Evolutionary conservation across 768 basidiomycete genomes (phyloP).

Genomic region (Crassisporium funariophilum): DNA sequence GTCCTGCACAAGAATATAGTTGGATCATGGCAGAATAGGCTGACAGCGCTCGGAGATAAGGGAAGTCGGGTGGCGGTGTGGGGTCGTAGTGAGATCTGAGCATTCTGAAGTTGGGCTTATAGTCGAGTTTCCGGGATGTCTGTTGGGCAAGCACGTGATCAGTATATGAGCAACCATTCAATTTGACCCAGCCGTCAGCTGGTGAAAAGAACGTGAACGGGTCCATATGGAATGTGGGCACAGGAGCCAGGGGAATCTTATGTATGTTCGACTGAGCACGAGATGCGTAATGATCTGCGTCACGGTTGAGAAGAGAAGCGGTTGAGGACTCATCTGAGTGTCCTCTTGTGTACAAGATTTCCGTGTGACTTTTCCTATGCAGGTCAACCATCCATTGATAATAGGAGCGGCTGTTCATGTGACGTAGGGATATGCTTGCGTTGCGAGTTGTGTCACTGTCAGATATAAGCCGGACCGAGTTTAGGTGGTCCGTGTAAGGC

Average conservation of each 20-base stretch:
- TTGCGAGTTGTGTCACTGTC: constrained; percentile 14
- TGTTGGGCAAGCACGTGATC: not conserved
- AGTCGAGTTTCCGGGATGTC: not conserved
- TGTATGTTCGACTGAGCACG: not conserved
- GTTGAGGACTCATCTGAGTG: constrained; percentile 1
- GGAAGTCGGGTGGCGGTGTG: constrained; percentile 12
- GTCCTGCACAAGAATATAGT: constrained; percentile 21
- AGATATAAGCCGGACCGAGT: constrained; percentile 20
- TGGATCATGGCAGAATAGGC: constrained; percentile 23
- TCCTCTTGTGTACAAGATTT: constrained; percentile 7
- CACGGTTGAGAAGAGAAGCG: constrained; percentile 10
- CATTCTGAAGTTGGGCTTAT: constrained; percentile 4
- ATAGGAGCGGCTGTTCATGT: constrained; percentile 24
- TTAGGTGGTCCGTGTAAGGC: constrained; percentile 28
- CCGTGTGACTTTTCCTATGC: not conserved
- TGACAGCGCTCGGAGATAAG: constrained; percentile 16
- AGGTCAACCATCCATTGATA: constrained; percentile 25
- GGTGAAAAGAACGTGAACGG: constrained; percentile 6
- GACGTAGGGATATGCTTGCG: constrained; percentile 7
- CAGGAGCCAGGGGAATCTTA: not conserved
- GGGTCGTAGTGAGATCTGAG: not conserved
- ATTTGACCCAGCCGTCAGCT: constrained; percentile 11
- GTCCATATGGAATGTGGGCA: constrained; percentile 16
- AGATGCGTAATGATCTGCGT: constrained; percentile 13
- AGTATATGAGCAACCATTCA: not conserved